phyloP scores from a whole-genome alignment of 768 basidiomycete species.

The Amanita rubescens region DNA sequence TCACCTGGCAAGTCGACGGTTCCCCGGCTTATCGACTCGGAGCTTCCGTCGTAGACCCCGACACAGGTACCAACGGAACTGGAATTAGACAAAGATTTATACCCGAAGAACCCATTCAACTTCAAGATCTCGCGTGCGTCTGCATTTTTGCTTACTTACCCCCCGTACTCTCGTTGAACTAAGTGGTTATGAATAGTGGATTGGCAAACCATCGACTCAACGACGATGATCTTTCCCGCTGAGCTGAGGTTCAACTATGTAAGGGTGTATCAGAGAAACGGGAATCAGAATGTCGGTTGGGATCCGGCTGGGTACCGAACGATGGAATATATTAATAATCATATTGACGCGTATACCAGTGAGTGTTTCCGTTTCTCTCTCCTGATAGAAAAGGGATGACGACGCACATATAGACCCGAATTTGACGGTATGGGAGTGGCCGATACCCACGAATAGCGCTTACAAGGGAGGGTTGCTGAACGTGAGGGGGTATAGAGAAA shows the following conservation, averaged over 20 bases:
- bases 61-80: slow-evolving; percentile 29
- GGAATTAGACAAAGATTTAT: slow-evolving; percentile 54
- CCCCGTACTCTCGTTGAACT: background rate
- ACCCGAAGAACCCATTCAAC: slow-evolving; percentile 53
- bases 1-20: slow-evolving; percentile 71
- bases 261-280: slow-evolving; percentile 70
- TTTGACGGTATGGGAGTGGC: too few relatives aligned
- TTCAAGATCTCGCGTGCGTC: slow-evolving; percentile 56
- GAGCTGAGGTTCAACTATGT: slow-evolving; percentile 74
- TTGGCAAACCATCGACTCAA: slow-evolving; percentile 55
- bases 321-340: slow-evolving; percentile 48
- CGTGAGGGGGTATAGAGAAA: too few relatives aligned
- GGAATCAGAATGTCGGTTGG: slow-evolving; percentile 55
- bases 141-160: background rate
- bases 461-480: too few relatives aligned
- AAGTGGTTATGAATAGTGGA: slow-evolving; percentile 32
- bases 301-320: slow-evolving; percentile 61
- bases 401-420: too few relatives aligned
- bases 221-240: slow-evolving; percentile 60
- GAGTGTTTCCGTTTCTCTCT: slow-evolving; percentile 12
- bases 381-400: too few relatives aligned
- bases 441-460: too few relatives aligned
- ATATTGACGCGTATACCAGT: slow-evolving; percentile 54
- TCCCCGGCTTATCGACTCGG: slow-evolving; percentile 41
- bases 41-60: slow-evolving; percentile 43